Evolutionary conservation across 176 grass and related monocot species (phyloP), one percentile per base, ranked within the genome.

Genomic region (Musa schizocarpa): DNA sequence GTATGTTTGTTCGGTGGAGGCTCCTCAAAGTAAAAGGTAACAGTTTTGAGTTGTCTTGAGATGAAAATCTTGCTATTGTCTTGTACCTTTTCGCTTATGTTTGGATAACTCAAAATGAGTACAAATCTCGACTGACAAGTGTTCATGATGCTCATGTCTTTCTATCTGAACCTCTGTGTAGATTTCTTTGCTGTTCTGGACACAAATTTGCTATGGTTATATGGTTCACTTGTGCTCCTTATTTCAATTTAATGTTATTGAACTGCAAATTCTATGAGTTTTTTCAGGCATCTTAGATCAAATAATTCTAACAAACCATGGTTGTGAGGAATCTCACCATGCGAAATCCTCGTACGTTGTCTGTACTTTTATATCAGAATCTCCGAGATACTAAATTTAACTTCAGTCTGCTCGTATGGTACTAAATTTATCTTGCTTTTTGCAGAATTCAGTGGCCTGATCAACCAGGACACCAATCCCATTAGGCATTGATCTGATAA

Each of bases 1-100:
- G 95, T 80, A 91, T 98, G 86, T 89, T 91, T 91, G 84, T 98
- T 77, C 86, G 86, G 49, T 98, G 95, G 95, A 93, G 95, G 70
- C n/a, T 93, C 59, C 90, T 98, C 80, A 90, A 90, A 55, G 88
- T 98, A 75, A 86, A 93, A 80, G 95, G 95, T 98, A 91, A 87
- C 65, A 55, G 25, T 16, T 56, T 71, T 81, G 59, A 71, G 51
- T 8, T 69, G 1, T 20, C 52, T 63, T 11, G 14, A 21, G 13
- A n/a, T 73, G 11, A 52, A 52, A 73, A 51, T 53, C 9, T 55
- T 29, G 10, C 48, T 26, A 19, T 8, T 16, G 20, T 64, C 24
- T 65, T 23, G 8, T 52, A 27, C 13, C n/a, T 50, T 24, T 50
- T 59, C n/a, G 11, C 54, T 61, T 10, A 8, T 62, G 12, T 8